These are phyloP conservation scores for Fusarium floridanum DNA, from an alignment of 2,329 filamentous ascomycete genomes.

Conservation along the genomic window DNA sequence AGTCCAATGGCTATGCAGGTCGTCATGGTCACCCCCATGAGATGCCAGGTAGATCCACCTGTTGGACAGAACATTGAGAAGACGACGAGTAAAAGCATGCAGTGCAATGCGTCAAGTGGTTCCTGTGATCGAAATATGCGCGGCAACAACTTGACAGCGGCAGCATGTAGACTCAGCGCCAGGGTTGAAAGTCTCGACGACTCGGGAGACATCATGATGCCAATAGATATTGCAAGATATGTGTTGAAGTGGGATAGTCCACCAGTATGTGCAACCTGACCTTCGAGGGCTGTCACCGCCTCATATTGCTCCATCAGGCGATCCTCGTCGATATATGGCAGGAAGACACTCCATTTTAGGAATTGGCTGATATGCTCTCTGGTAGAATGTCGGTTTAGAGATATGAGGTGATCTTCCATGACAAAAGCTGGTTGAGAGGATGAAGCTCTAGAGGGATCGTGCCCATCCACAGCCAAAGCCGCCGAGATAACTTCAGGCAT, in stretches of 20 bases:
- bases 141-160: slow-evolving; percentile 6
- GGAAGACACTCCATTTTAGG: slow-evolving; percentile 11
- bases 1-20: slow-evolving; percentile 21
- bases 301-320: slow-evolving; percentile 14
- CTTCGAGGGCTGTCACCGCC: background rate
- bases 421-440: background rate
- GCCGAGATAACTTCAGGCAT: slow-evolving; percentile 17
- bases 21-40: slow-evolving; percentile 19
- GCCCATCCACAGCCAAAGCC: slow-evolving; percentile 21
- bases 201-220: slow-evolving; percentile 23
- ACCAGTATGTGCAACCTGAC: fast-evolving
- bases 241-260: slow-evolving; percentile 14
- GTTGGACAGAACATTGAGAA: slow-evolving; percentile 19
- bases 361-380: background rate
- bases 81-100: slow-evolving; percentile 13
- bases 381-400: slow-evolving; percentile 1
- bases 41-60: slow-evolving; percentile 22
- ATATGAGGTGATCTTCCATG: background rate
- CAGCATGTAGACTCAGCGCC: background rate
- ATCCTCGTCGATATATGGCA: slow-evolving; percentile 8
- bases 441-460: slow-evolving; percentile 12
- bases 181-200: background rate
- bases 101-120: slow-evolving; percentile 11
- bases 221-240: slow-evolving; percentile 13
- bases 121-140: slow-evolving; percentile 11